These are phyloP conservation scores for Plenodomus biglobosus DNA, from an alignment of 2,329 filamentous ascomycete genomes.

Conservation along the genomic window DNA sequence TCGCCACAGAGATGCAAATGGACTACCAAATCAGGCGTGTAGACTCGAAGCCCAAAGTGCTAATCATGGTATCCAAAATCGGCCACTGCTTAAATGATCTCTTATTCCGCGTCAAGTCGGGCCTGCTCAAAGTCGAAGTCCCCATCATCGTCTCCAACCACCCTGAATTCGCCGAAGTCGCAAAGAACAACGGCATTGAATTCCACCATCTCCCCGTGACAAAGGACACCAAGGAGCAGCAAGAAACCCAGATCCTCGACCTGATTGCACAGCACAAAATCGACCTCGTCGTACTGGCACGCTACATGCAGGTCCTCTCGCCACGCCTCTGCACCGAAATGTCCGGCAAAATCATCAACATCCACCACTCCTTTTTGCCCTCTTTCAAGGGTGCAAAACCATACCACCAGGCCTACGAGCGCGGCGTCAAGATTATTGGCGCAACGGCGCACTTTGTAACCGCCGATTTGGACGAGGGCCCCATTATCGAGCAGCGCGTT, in stretches of 20 bases:
- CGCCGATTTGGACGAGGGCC: conserved; percentile 80
- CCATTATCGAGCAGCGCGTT: conserved; percentile 84
- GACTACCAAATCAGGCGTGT: conserved; percentile 70
- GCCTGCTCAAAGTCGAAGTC: conserved; percentile 73
- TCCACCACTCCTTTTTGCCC: conserved; percentile 84
- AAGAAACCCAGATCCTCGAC: conserved; percentile 71
- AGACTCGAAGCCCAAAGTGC: conserved; percentile 69
- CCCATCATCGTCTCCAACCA: conserved; percentile 83
- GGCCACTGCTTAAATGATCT: conserved; percentile 84
- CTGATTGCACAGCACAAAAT: conserved; percentile 69
- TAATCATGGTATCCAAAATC: conserved; percentile 90
- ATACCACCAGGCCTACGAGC: conserved; percentile 84
- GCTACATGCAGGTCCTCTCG: conserved; percentile 86
- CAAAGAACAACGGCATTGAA: conserved; percentile 71
- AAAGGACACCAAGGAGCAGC: conserved; percentile 72
- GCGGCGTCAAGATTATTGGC: conserved; percentile 85
- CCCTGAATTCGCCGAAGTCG: conserved; percentile 69
- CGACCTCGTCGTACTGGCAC: conserved; percentile 77
- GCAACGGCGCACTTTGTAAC: conserved; percentile 86
- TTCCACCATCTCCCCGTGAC: conserved; percentile 82
- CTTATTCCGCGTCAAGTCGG: conserved; percentile 74
- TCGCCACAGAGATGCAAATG: conserved; percentile 67
- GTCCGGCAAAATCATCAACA: conserved; percentile 88
- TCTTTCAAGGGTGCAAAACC: conserved; percentile 87
- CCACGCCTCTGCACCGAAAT: conserved; percentile 74